A percentile compares a stretch with the other conserved stretches of the same genome.
Conservation (phyloP, 352 stramenopile species). For the Globisporangium orthogonon region DNA sequence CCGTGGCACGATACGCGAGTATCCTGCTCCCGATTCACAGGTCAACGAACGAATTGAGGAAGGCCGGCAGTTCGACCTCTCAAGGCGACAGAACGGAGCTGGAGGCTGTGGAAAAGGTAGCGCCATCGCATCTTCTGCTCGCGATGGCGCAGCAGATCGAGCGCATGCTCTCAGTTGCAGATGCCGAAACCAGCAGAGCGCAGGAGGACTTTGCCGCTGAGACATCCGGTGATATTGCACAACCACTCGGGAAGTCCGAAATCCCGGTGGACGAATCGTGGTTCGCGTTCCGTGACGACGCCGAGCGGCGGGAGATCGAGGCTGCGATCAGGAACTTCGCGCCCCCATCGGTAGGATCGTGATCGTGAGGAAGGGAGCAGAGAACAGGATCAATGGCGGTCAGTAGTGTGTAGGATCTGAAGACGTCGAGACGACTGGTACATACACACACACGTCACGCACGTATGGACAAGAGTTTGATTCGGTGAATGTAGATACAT, state of each 20-base stretch:
- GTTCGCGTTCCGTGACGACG: slow-evolving; percentile 20
- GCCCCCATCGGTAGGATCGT: no score
- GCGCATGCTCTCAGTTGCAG: slow-evolving; percentile 1
- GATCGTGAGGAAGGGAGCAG: no score
- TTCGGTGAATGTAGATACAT: no score
- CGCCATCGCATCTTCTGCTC: not conserved
- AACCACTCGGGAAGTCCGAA: not conserved
- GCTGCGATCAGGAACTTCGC: slow-evolving; percentile 13
- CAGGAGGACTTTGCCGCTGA: not conserved
- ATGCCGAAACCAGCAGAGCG: not conserved
- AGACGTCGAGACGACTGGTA: no score
- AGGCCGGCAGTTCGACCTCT: not conserved
- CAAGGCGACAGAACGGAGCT: not conserved
- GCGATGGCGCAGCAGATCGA: slow-evolving; percentile 10
- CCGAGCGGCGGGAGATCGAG: slow-evolving; percentile 19
- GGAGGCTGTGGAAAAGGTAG: not conserved
- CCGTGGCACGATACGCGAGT: slow-evolving; percentile 6
- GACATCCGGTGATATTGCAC: no score
- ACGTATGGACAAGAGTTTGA: no score
- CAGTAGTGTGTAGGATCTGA: no score
- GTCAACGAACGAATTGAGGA: not conserved
- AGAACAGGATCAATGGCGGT: no score
- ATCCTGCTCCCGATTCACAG: slow-evolving; percentile 13
- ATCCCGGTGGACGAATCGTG: slow-evolving; percentile 12
- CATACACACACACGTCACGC: no score